These are phyloP conservation scores for Trichoderma sp. DNA, from an alignment of 2,329 filamentous ascomycete species.

Conservation along the genomic window DNA sequence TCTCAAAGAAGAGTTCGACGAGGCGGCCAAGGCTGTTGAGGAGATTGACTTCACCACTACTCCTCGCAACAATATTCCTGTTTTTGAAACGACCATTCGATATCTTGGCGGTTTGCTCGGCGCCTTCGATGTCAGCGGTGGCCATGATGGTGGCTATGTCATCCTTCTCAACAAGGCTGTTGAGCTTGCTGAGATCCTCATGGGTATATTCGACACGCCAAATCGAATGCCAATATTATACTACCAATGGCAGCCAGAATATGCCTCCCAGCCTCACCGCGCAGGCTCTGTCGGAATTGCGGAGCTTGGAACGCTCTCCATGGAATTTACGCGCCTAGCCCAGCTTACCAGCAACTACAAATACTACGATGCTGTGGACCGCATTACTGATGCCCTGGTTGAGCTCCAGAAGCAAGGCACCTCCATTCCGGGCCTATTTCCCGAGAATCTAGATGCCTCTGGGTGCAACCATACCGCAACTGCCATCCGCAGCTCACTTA, in stretches of 20 bases:
- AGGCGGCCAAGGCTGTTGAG: constrained; percentile 68
- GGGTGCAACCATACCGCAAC: constrained; percentile 68
- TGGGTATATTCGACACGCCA: constrained; percentile 85
- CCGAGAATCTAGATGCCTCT: constrained; percentile 72
- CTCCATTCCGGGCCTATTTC: constrained; percentile 76
- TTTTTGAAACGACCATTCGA: constrained; percentile 90
- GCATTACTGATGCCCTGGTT: constrained; percentile 79
- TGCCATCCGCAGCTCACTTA: constrained; percentile 33
- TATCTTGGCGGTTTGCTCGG: constrained; percentile 84
- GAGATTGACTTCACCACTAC: constrained; percentile 83
- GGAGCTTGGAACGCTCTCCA: constrained; percentile 76
- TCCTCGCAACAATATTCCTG: constrained; percentile 68
- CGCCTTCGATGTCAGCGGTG: constrained; percentile 83
- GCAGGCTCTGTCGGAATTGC: constrained; percentile 61
- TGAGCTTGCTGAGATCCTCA: constrained; percentile 77
- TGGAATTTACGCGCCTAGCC: constrained; percentile 88
- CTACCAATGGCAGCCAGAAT: constrained; percentile 73
- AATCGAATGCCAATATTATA: constrained; percentile 88
- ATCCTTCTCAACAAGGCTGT: constrained; percentile 75
- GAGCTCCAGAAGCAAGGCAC: constrained; percentile 71
- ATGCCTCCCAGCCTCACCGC: constrained; percentile 62
- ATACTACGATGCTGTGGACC: constrained; percentile 88
- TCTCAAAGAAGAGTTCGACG: constrained; percentile 74
- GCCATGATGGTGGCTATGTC: constrained; percentile 55
- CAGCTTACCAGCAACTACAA: constrained; percentile 79